These are phyloP conservation scores for Ophiostoma ulmi DNA, from an alignment of 2,329 filamentous ascomycete species.

Conservation along the genomic window DNA sequence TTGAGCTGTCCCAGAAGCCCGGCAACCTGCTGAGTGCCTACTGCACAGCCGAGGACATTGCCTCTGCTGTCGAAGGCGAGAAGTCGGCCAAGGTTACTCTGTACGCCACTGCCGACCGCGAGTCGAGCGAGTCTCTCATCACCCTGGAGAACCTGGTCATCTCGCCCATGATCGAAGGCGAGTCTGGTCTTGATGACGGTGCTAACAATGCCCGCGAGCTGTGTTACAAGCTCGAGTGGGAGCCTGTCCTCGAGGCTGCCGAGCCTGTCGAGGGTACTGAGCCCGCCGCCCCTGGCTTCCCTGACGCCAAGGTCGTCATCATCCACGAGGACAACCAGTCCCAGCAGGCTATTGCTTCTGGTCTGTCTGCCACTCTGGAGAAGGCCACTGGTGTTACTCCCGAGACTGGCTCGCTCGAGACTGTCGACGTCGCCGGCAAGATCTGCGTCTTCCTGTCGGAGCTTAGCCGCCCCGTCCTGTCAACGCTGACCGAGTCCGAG, in stretches of 20 bases:
- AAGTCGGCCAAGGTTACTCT: conserved; percentile 41
- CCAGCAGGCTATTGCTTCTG: conserved; percentile 25
- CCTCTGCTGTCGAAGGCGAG: conserved; percentile 35
- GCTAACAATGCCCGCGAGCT: neutral
- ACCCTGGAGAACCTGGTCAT: conserved; percentile 26
- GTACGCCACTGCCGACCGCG: conserved; percentile 30
- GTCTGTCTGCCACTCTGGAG: neutral
- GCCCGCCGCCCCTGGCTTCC: conserved; percentile 27
- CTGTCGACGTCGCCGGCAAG: conserved; percentile 29
- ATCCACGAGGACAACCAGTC: conserved; percentile 21
- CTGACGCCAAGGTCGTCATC: conserved; percentile 27
- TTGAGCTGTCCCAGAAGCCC: conserved; percentile 31
- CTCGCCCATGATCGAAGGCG: conserved; percentile 1
- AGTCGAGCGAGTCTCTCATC: conserved; percentile 23
- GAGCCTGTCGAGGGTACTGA: conserved; percentile 1
- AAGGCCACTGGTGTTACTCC: neutral
- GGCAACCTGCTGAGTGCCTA: conserved; percentile 40
- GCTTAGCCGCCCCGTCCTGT: conserved; percentile 31
- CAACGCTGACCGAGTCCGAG: conserved; percentile 26
- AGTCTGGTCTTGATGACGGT: conserved; percentile 30
- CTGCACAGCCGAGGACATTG: conserved; percentile 36
- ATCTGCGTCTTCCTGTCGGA: conserved; percentile 29
- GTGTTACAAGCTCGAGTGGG: conserved; percentile 21
- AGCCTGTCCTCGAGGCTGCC: conserved; percentile 27
- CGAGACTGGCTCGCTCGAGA: conserved; percentile 12